Percentiles rank a stretch among this genome's conserved stretches.
Conservation (phyloP, 177 flowering plant genomes). For the Vitis hybrid region DNA sequence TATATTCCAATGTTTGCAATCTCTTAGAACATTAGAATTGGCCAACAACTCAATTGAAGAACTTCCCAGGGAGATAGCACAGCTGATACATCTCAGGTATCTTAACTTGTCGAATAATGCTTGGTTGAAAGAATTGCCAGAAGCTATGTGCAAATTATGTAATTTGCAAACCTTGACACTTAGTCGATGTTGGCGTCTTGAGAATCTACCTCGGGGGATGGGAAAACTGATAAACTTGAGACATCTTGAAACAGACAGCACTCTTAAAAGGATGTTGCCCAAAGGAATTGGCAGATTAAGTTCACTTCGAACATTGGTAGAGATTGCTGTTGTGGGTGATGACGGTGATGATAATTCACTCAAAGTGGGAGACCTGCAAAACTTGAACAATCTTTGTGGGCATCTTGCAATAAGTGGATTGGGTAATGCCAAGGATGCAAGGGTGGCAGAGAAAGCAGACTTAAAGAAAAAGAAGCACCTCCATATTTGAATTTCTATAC, state of each 20-base stretch:
- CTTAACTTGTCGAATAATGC: too few relatives aligned
- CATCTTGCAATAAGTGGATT: constrained; percentile 14
- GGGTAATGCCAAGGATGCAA: constrained; percentile 8
- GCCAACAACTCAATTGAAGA: too few relatives aligned
- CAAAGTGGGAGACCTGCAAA: constrained; percentile 3
- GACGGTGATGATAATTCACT: background rate
- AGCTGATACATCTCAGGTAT: too few relatives aligned
- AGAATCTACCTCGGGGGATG: constrained; percentile 5
- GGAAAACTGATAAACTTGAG: constrained; percentile 5
- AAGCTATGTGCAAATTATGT: background rate
- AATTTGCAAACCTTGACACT: constrained; percentile 16
- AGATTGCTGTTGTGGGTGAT: constrained; percentile 8
- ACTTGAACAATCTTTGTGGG: constrained; percentile 6
- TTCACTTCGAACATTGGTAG: constrained; percentile 3
- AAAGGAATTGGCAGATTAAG: constrained; percentile 10
- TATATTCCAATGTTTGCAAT: too few relatives aligned
- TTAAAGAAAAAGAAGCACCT: constrained; percentile 13
- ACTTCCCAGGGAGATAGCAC: too few relatives aligned
- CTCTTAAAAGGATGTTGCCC: background rate
- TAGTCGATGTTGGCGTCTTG: background rate
- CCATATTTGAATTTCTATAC: background rate
- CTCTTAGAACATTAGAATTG: too few relatives aligned
- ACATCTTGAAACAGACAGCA: background rate
- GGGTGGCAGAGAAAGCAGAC: constrained; percentile 12
- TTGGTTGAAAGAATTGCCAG: background rate